Evolutionary conservation across 495 filamentous ascomycete species (phyloP).

Genomic region (Corynascus novoguineensis): DNA sequence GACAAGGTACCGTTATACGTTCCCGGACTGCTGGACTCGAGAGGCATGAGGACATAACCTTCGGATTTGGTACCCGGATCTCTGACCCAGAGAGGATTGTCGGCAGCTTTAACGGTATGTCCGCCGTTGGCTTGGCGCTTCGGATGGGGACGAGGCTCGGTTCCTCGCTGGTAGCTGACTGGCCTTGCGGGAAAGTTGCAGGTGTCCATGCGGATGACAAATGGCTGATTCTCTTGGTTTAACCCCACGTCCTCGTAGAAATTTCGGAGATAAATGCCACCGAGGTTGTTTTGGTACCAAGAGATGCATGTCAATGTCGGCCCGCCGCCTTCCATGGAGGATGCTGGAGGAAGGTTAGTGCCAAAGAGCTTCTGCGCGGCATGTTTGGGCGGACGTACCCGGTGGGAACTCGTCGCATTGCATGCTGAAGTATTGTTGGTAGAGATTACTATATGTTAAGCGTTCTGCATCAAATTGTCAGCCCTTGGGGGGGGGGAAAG

Average conservation of each 20-base stretch:
- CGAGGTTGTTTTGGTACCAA: constrained; percentile 10
- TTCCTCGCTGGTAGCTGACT: background rate
- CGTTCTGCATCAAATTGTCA: constrained; percentile 2
- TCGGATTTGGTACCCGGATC: background rate
- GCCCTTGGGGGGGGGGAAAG: background rate
- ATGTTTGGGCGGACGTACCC: background rate
- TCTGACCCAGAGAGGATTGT: background rate
- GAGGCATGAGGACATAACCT: constrained; percentile 1
- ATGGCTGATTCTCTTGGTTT: background rate
- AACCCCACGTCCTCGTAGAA: background rate
- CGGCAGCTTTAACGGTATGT: background rate
- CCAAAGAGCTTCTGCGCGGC: background rate
- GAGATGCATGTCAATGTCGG: constrained; percentile 6
- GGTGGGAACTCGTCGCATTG: constrained; percentile 10
- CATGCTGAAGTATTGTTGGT: constrained; percentile 1
- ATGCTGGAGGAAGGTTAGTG: background rate
- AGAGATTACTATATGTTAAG: background rate
- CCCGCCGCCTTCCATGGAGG: constrained; percentile 7
- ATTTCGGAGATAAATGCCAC: background rate
- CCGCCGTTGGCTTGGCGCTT: background rate
- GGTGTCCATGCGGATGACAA: constrained; percentile 4
- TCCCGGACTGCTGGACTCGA: background rate
- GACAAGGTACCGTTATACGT: background rate
- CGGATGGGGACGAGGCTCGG: background rate
- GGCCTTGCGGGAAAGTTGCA: constrained; percentile 1